These are phyloP conservation scores for Neurospora cerealis DNA, from an alignment of 495 filamentous ascomycete genomes.

Conservation along the genomic window DNA sequence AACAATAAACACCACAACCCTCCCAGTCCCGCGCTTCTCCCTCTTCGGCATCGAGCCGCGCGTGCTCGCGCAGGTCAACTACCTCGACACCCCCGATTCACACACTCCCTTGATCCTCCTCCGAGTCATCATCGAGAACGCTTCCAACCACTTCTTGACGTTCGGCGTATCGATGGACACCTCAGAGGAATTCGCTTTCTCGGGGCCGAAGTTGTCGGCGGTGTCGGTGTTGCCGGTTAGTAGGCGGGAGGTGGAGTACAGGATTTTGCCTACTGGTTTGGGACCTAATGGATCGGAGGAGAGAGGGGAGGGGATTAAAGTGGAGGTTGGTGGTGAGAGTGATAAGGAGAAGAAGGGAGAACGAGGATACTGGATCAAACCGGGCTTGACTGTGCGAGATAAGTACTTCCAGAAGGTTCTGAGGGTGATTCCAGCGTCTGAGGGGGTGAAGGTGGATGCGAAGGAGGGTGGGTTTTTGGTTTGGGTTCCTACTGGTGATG, in stretches of 20 bases:
- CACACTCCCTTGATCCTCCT: constrained; percentile 24
- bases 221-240: constrained; percentile 73
- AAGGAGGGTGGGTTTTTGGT: constrained; percentile 62
- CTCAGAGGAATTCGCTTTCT: constrained; percentile 86
- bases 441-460: constrained; percentile 57
- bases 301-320: neutral
- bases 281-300: neutral
- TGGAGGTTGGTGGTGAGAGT: neutral
- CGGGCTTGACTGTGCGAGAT: constrained; percentile 66
- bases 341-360: constrained; percentile 8
- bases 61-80: constrained; percentile 58
- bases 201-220: constrained; percentile 68
- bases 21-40: constrained; percentile 68
- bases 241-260: constrained; percentile 57
- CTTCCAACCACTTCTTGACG: constrained; percentile 85
- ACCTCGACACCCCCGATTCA: constrained; percentile 20
- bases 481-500: constrained; percentile 47
- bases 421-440: constrained; percentile 52
- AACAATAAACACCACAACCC: constrained; percentile 40
- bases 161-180: constrained; percentile 90
- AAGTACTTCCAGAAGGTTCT: constrained; percentile 83
- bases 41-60: constrained; percentile 78
- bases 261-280: constrained; percentile 44
- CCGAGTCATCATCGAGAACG: constrained; percentile 77
- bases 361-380: constrained; percentile 59